Evolutionary conservation across 306 rosid genomes (phyloP).

Genomic region (Malus sieversii): DNA sequence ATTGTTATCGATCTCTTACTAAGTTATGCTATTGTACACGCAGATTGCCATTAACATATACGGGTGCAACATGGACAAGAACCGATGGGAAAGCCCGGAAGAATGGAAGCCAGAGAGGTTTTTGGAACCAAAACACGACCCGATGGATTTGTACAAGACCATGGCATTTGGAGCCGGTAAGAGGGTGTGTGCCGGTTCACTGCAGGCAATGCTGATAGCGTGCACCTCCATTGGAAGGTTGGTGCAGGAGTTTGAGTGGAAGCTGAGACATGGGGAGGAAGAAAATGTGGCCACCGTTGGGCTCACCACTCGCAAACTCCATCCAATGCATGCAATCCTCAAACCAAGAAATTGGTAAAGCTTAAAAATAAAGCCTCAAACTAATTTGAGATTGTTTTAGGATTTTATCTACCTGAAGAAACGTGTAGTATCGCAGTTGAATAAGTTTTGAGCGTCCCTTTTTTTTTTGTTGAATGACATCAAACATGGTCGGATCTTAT

Average conservation of each 20-base stretch:
- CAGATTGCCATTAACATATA: background rate
- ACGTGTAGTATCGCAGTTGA: background rate
- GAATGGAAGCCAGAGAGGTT: slow-evolving; percentile 85
- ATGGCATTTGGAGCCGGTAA: slow-evolving; percentile 90
- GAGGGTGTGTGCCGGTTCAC: slow-evolving; percentile 73
- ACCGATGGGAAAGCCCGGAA: slow-evolving; percentile 58
- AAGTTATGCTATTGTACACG: background rate
- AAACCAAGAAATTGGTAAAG: slow-evolving; percentile 37
- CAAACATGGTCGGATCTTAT: background rate
- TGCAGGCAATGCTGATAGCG: slow-evolving; percentile 55
- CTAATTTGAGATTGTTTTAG: background rate
- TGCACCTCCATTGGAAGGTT: slow-evolving; percentile 53
- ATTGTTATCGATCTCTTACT: background rate
- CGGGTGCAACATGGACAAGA: slow-evolving; percentile 65
- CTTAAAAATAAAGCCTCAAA: background rate
- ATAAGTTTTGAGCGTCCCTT: no score
- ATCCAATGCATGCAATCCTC: slow-evolving; percentile 51
- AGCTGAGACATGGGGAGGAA: slow-evolving; percentile 47
- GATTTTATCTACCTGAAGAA: background rate
- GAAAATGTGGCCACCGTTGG: slow-evolving; percentile 65
- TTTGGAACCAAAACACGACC: slow-evolving; percentile 44
- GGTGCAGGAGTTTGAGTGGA: slow-evolving; percentile 72
- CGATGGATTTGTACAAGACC: slow-evolving; percentile 56
- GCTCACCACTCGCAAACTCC: slow-evolving; percentile 69
- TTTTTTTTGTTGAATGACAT: background rate